Percentiles rank a stretch among this genome's conserved stretches.
These are phyloP conservation scores for Violaceomyces palustris DNA, from an alignment of 1,284 basidiomycete genomes.

Conservation along the genomic window DNA sequence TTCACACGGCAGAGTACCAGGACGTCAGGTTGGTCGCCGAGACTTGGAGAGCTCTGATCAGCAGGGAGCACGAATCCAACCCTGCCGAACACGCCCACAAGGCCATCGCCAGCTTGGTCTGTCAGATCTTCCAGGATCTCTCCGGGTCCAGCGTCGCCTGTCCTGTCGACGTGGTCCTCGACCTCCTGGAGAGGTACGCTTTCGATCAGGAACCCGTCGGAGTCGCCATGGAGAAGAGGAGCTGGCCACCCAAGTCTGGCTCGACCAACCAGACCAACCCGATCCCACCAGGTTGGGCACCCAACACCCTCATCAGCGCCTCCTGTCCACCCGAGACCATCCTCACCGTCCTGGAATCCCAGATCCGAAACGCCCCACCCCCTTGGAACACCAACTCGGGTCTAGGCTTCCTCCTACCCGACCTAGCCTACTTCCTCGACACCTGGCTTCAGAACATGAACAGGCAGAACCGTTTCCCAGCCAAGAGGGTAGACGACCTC, in stretches of 20 bases:
- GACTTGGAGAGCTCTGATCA: constrained; percentile 84
- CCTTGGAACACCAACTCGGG: constrained; percentile 43
- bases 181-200: constrained; percentile 40
- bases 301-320: constrained; percentile 69
- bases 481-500: too few species aligned
- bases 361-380: constrained; percentile 62
- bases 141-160: constrained; percentile 40
- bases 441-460: constrained; percentile 39
- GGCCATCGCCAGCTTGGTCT: constrained; percentile 22
- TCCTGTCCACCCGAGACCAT: constrained; percentile 70
- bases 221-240: neutral
- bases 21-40: constrained; percentile 74
- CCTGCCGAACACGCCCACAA: constrained; percentile 23
- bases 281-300: constrained; percentile 66
- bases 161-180: constrained; percentile 41
- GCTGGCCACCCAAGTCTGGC: neutral
- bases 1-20: constrained; percentile 86
- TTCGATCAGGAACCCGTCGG: constrained; percentile 22
- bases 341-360: constrained; percentile 77
- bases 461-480: too few species aligned
- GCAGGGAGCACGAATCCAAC: constrained; percentile 61
- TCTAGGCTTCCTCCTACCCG: constrained; percentile 37
- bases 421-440: constrained; percentile 23
- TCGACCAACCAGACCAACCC: neutral
- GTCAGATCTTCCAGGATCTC: constrained; percentile 25